phyloP scores from a whole-genome alignment of 306 rosid genomes.

The Sesbania bispinosa region DNA sequence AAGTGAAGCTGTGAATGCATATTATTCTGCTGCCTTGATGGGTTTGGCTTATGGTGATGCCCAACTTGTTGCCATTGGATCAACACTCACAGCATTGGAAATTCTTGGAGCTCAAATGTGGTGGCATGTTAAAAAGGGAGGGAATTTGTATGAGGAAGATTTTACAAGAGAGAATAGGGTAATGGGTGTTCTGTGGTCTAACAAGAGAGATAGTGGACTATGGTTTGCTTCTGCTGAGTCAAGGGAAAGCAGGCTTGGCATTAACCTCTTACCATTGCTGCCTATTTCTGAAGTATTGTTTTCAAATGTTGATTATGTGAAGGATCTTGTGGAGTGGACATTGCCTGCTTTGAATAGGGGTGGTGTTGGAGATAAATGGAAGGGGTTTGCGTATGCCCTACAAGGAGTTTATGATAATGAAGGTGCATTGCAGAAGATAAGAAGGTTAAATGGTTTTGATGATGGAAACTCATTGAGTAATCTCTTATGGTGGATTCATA shows the following conservation, averaged over 20 bases:
- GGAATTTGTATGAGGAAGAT: slow-evolving; percentile 40
- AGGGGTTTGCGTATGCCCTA: slow-evolving; percentile 73
- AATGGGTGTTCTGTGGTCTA: slow-evolving; percentile 88
- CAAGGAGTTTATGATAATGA: slow-evolving; percentile 58
- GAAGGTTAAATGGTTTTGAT: slow-evolving; percentile 57
- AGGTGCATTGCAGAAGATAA: slow-evolving; percentile 45
- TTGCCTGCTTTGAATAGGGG: slow-evolving; percentile 58
- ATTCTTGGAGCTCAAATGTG: slow-evolving; percentile 74
- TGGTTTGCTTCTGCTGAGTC: slow-evolving; percentile 87
- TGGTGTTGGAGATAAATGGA: slow-evolving; percentile 71
- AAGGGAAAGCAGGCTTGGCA: slow-evolving; percentile 76
- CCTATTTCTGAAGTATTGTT: slow-evolving; percentile 39
- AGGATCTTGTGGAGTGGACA: slow-evolving; percentile 80
- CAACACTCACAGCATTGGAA: slow-evolving; percentile 65
- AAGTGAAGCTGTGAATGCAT: too few relatives aligned
- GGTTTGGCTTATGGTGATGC: slow-evolving; percentile 80
- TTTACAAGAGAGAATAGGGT: slow-evolving; percentile 56
- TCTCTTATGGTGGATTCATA: slow-evolving; percentile 90
- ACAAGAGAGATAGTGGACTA: slow-evolving; percentile 72
- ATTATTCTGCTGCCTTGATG: slow-evolving; percentile 30
- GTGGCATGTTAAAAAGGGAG: slow-evolving; percentile 72
- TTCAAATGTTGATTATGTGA: slow-evolving; percentile 42
- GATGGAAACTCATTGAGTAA: slow-evolving; percentile 74
- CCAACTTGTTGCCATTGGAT: slow-evolving; percentile 61
- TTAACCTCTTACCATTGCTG: slow-evolving; percentile 66